Conservation (phyloP, 2,329 filamentous ascomycete species). For the Alternaria brassicicola region DNA sequence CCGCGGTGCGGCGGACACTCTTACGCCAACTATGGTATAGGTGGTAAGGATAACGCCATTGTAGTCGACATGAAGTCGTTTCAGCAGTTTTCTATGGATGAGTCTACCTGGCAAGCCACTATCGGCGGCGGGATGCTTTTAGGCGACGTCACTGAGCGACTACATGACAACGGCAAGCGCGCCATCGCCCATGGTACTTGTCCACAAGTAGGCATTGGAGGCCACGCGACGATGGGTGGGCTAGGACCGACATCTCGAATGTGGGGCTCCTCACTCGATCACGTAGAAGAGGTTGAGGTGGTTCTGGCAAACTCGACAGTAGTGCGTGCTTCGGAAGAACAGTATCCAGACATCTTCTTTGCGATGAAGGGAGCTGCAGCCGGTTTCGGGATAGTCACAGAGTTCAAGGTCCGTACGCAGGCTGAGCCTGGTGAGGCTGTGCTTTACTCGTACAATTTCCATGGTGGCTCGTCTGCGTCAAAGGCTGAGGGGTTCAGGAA, state of each 20-base stretch:
- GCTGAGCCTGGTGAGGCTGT: constrained; percentile 41
- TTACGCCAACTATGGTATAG: constrained; percentile 60
- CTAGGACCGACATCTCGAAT: constrained; percentile 42
- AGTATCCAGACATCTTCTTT: constrained; percentile 52
- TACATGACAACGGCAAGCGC: constrained; percentile 45
- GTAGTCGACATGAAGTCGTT: constrained; percentile 59
- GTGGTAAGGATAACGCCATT: constrained; percentile 55
- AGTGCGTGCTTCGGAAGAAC: constrained; percentile 44
- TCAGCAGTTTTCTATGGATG: constrained; percentile 54
- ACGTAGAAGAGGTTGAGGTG: constrained; percentile 45
- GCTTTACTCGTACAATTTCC: constrained; percentile 43
- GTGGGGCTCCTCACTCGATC: constrained; percentile 45
- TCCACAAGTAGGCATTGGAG: constrained; percentile 46
- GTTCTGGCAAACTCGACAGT: constrained; percentile 51
- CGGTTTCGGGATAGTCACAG: constrained; percentile 52
- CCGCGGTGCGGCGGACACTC: constrained; percentile 69
- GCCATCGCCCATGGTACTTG: constrained; percentile 58
- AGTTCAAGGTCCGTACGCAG: constrained; percentile 48
- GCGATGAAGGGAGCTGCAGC: constrained; percentile 52
- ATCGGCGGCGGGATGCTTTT: constrained; percentile 59
- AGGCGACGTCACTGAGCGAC: constrained; percentile 43
- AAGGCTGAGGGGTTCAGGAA: constrained; percentile 44
- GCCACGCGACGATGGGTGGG: constrained; percentile 47
- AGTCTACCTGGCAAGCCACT: constrained; percentile 52
- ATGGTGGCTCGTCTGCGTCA: constrained; percentile 25